These are phyloP conservation scores for Zymoseptoria brevis DNA, from an alignment of 2,329 filamentous ascomycete species.

Conservation along the genomic window DNA sequence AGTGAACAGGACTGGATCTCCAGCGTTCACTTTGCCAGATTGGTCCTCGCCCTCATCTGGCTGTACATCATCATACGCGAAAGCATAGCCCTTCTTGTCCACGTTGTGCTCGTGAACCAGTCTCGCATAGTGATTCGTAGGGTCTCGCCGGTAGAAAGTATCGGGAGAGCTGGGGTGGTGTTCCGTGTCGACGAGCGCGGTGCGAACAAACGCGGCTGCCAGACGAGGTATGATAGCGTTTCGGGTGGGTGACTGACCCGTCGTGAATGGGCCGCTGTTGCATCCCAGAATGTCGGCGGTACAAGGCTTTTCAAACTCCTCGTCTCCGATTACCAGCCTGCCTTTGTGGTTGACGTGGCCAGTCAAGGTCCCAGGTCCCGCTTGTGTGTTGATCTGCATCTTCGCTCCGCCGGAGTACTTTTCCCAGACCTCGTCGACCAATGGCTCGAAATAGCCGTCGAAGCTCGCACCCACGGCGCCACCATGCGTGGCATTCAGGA, in stretches of 20 bases:
- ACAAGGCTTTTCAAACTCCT: slow-evolving; percentile 50
- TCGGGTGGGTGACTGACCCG: slow-evolving; percentile 35
- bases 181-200: slow-evolving; percentile 51
- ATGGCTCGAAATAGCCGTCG: slow-evolving; percentile 45
- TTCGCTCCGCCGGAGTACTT: slow-evolving; percentile 41
- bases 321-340: slow-evolving; percentile 39
- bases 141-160: slow-evolving; percentile 28
- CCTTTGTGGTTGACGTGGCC: slow-evolving; percentile 40
- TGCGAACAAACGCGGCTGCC: slow-evolving; percentile 67
- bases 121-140: slow-evolving; percentile 51
- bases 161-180: slow-evolving; percentile 31
- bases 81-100: slow-evolving; percentile 57
- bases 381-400: slow-evolving; percentile 57
- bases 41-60: slow-evolving; percentile 50
- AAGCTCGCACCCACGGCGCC: slow-evolving; percentile 44
- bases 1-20: slow-evolving; percentile 38
- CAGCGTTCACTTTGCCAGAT: slow-evolving; percentile 44
- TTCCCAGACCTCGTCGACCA: slow-evolving; percentile 47
- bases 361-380: slow-evolving; percentile 45
- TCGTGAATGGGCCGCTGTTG: slow-evolving; percentile 55
- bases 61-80: slow-evolving; percentile 58
- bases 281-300: slow-evolving; percentile 61
- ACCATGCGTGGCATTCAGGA: slow-evolving; percentile 41
- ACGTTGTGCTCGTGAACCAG: slow-evolving; percentile 54
- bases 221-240: slow-evolving; percentile 65